Base-by-base conservation (phyloP, 495 filamentous ascomycete species). In the Bryoglossum gracile region DNA sequence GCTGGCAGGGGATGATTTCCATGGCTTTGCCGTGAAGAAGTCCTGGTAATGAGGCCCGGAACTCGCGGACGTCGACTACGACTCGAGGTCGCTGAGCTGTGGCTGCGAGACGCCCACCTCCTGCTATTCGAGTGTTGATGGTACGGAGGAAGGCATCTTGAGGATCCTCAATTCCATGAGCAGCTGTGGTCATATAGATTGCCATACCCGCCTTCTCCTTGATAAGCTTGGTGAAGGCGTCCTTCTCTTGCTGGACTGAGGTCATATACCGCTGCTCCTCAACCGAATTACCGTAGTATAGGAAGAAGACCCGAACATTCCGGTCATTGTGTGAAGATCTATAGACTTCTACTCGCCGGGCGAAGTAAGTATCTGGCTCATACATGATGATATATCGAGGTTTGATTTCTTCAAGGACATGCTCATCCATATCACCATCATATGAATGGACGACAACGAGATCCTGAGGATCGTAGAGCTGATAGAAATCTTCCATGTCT, bases 321-420 rank as follows among this genome's bases (percentile, higher is more conserved):
- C 89, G 73, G 58, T 94, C 86, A 26, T 80, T 82, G 62, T 98
- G 92, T 9, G 88, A 95, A 48, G 87, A 94, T 30, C 94, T 83
- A 65, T 97, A 98, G 4, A 96, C 90, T 58, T 98, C 92, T 8
- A 98, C 84, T 21, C 94, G 73, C 28, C 94, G 81, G 55, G 96
- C 94, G 64, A 98, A 98, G 3, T 89, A 80, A n/a, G 89, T 77
- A 57, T 96, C 90, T 14, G 94, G 89, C 61, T 96, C 91, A 64
- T 96, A 98, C 92, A 98, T 97, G 60, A 98, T 86, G 37, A 98
- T 88, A 65, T 95, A 97, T 32, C 86, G 81, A 1, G 92, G 92
- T 46, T 85, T 88, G 48, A 89, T 71, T 67, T 98, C 92, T 62
- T 97, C 94, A 1, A 98, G 75, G 17, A 97, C 72, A 64, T 95